A percentile compares a stretch with the other conserved stretches of the same genome.
Conservation (phyloP, 1,284 basidiomycete genomes). For the Pseudozyma hubeiensis region DNA sequence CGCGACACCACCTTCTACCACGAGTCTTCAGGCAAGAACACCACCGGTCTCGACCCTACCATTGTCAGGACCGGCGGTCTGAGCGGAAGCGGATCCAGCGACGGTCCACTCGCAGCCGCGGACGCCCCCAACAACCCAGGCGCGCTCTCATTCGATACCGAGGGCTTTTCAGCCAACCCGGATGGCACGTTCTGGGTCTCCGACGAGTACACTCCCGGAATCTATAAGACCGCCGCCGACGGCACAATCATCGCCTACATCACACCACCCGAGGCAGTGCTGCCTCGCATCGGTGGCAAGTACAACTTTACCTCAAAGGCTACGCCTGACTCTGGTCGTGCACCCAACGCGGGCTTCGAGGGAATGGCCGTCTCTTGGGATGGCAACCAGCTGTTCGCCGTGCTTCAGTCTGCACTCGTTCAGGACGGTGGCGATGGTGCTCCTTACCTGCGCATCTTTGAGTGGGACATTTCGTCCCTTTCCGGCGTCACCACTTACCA, state of each 20-base stretch:
- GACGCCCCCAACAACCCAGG: constrained; percentile 68
- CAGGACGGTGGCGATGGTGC: constrained; percentile 73
- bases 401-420: constrained; percentile 76
- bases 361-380: constrained; percentile 74
- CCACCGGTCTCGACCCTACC: constrained; percentile 76
- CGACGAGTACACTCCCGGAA: constrained; percentile 79
- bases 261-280: constrained; percentile 75
- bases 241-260: constrained; percentile 75
- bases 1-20: constrained; percentile 73
- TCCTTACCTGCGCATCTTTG: constrained; percentile 35
- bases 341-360: constrained; percentile 75
- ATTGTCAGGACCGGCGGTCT: constrained; percentile 71
- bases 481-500: constrained; percentile 25
- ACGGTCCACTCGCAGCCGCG: constrained; percentile 60
- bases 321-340: constrained; percentile 71
- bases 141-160: constrained; percentile 74
- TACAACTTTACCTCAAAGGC: constrained; percentile 74
- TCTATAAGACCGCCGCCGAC: constrained; percentile 73
- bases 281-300: constrained; percentile 71
- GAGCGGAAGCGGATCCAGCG: constrained; percentile 33
- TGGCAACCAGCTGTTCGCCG: constrained; percentile 74
- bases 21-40: constrained; percentile 71
- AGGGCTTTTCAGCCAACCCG: constrained; percentile 74
- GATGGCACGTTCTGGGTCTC: constrained; percentile 73
- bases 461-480: constrained; percentile 40